Percentiles rank a stretch among this genome's conserved stretches.
Conservation (phyloP, 2,329 filamentous ascomycete genomes). For the Sarocladiaceae sp. region DNA sequence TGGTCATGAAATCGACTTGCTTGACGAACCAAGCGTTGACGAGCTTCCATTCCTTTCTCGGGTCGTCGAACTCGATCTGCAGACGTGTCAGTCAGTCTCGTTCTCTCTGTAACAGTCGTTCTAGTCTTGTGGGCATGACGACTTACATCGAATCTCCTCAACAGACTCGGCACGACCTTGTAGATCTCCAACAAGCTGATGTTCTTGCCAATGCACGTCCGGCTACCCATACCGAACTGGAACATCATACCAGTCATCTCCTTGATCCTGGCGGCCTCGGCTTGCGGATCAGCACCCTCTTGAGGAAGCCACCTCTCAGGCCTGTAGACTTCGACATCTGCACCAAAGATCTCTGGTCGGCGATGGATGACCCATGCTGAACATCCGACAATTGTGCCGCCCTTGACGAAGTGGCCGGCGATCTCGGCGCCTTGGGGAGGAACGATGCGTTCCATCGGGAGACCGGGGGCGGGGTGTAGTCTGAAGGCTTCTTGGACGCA, state of each 20-base stretch:
- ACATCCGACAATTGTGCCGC: conserved; percentile 70
- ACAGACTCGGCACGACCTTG: conserved; percentile 56
- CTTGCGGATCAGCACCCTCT: conserved; percentile 28
- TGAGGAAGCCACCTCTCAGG: conserved; percentile 64
- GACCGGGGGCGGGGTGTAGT: conserved; percentile 67
- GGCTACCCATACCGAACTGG: conserved; percentile 67
- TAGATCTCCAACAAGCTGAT: conserved; percentile 61
- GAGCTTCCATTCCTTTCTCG: conserved; percentile 51
- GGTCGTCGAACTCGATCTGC: conserved; percentile 51
- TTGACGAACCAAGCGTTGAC: conserved; percentile 62
- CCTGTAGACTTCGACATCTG: conserved; percentile 59
- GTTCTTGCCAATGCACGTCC: conserved; percentile 69
- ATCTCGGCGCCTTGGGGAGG: conserved; percentile 62
- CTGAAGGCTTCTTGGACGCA: conserved; percentile 76
- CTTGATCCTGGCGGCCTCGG: conserved; percentile 50
- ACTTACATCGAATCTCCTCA: conserved; percentile 58
- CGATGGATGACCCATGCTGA: conserved; percentile 73
- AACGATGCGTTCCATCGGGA: conserved; percentile 70
- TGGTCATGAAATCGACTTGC: conserved; percentile 50
- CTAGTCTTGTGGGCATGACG: too few species aligned
- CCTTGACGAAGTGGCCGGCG: conserved; percentile 56
- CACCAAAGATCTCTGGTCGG: conserved; percentile 62
- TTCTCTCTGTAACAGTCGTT: too few species aligned
- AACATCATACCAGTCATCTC: conserved; percentile 69
- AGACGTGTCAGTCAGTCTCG: not conserved